phyloP scores from a whole-genome alignment of 2,329 filamentous ascomycete species.

The Paecilomyces sp. region DNA sequence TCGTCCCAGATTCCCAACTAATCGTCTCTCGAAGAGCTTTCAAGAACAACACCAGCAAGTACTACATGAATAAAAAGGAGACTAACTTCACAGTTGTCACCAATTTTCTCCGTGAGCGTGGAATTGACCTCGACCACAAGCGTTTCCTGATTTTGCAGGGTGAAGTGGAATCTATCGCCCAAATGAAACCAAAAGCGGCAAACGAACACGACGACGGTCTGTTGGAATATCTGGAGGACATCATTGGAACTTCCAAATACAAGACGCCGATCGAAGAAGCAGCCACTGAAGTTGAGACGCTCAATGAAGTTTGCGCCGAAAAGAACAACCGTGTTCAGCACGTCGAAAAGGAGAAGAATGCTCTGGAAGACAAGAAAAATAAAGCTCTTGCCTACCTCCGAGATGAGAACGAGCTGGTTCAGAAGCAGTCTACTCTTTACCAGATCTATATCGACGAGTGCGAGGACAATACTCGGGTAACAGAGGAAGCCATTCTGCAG shows the following conservation, averaged over 20 bases:
- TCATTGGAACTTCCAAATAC: conserved; percentile 98
- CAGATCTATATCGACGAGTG: conserved; percentile 87
- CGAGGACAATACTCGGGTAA: conserved; percentile 79
- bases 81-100: conserved; percentile 93
- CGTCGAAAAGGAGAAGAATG: conserved; percentile 93
- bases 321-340: conserved; percentile 95
- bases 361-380: conserved; percentile 93
- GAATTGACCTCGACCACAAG: conserved; percentile 95
- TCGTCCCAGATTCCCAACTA: conserved; percentile 76
- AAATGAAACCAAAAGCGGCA: conserved; percentile 96
- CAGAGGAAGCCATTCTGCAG: conserved; percentile 82
- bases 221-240: conserved; percentile 94
- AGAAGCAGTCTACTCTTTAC: conserved; percentile 87
- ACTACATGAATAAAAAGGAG: conserved; percentile 86
- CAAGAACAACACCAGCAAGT: conserved; percentile 97
- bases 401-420: conserved; percentile 85
- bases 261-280: conserved; percentile 95
- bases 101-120: conserved; percentile 74
- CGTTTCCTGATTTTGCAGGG: conserved; percentile 95
- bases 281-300: conserved; percentile 76
- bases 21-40: conserved; percentile 89
- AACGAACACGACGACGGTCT: conserved; percentile 95
- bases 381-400: conserved; percentile 81
- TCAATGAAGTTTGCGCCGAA: conserved; percentile 92
- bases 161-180: conserved; percentile 96